Base-by-base conservation (phyloP, 768 basidiomycete genomes). In the Calocera viscosa region DNA sequence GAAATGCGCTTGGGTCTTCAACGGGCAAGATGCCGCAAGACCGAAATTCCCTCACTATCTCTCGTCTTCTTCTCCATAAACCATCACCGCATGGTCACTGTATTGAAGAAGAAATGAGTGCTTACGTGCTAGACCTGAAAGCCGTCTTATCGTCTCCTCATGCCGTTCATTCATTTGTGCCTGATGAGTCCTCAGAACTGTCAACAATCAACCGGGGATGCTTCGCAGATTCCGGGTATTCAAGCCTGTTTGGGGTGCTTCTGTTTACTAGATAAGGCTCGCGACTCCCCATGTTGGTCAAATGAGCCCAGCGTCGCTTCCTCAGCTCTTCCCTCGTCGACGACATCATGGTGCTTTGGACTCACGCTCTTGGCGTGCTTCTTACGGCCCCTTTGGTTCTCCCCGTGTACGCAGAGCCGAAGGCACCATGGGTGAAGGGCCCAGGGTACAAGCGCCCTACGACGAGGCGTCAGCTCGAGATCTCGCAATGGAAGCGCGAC, bases 381-480 rank as follows among this genome's bases (percentile, higher is more conserved):
- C 26, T 60, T 14, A 10, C 30, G 19, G 53, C 53, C 5, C 7
- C 30, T 2, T 32, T 60, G 53, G 53, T 22, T 10, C 14, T 60
- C 10, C 53, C 53, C 26, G 26, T 26, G 22, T 28, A 2, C 30
- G 53, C 53, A 16, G 22, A 32, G 11, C 53, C 53, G 5, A 60
- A 60, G 22, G 53, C 53, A 60, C 53, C 53, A 60, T 60, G 53
- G 53, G 53, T 60, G 30, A 60, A 60, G 22, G 53, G 53, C 19
- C 53, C 53, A 11, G 53, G 53, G 35, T 38, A 38, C 53, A 60
- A 60, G 30, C 11, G 53, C 53, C 53, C 53, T 26, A 16, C 30
- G 26, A 28, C 53, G 26, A 26, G 26, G 10, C 53, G 53, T 2
- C 14, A 60, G 19, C 11, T 32, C 30, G 53, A 12, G 26, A 60